Conservation (phyloP, 257 asterid species). For the Anisodus acutangulus region DNA sequence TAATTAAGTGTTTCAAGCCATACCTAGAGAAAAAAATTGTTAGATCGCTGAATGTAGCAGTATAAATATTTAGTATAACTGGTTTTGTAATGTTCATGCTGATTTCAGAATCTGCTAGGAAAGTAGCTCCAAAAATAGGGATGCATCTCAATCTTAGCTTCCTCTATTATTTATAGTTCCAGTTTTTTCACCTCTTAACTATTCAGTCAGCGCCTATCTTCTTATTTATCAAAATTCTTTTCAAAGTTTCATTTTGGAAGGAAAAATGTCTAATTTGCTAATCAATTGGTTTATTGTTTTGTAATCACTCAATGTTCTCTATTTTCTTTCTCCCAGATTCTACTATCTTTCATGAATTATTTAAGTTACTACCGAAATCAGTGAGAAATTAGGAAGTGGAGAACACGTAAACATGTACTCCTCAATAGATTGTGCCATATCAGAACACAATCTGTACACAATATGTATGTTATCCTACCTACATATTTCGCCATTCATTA, state of each 20-base stretch:
- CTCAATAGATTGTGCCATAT: neutral
- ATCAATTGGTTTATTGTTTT: neutral
- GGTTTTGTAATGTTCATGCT: neutral
- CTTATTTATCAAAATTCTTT: neutral
- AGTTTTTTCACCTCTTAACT: neutral
- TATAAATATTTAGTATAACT: neutral
- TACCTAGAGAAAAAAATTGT: neutral
- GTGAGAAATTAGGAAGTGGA: neutral
- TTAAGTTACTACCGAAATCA: neutral
- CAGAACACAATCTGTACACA: neutral
- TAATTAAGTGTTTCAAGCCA: neutral
- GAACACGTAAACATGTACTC: conserved; percentile 36
- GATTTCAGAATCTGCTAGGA: neutral
- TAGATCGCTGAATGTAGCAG: neutral
- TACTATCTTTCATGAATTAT: neutral
- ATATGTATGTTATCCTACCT: neutral
- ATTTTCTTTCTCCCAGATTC: neutral
- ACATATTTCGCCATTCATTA: neutral
- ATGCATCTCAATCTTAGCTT: neutral
- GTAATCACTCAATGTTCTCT: neutral
- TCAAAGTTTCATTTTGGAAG: neutral
- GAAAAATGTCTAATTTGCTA: neutral
- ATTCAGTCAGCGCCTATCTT: neutral
- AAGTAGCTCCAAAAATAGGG: neutral
- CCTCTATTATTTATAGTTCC: neutral